A percentile compares a stretch with the other conserved stretches of the same genome.
phyloP scores from a whole-genome alignment of 169 alveolate species.

The Plasmodium inui region DNA sequence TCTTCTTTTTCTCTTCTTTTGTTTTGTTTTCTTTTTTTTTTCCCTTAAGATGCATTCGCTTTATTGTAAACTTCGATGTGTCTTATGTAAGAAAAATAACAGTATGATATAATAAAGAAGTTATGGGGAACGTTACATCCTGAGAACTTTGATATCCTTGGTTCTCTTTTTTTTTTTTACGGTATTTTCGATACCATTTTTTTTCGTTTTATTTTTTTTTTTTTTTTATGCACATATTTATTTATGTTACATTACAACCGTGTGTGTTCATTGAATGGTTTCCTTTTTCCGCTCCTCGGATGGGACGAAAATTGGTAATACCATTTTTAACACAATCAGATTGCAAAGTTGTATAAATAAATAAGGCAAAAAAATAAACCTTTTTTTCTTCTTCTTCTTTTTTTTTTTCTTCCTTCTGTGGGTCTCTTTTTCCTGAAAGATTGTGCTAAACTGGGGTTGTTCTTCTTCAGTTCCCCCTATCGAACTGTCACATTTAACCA shows the following conservation, averaged over 20 bases:
- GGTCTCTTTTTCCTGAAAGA: background rate
- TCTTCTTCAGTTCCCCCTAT: background rate
- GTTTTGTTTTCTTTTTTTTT: background rate
- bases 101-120: background rate
- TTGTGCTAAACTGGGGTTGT: background rate
- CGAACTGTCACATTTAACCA: constrained; percentile 87
- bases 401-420: background rate
- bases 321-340: background rate
- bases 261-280: background rate
- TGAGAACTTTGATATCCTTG: background rate
- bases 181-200: background rate
- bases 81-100: background rate
- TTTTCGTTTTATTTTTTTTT: background rate
- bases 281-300: background rate
- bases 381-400: background rate
- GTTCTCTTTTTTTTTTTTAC: background rate
- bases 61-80: constrained; percentile 17
- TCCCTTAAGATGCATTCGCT: constrained; percentile 60
- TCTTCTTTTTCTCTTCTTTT: background rate
- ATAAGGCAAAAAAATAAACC: background rate
- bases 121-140: background rate
- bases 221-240: background rate
- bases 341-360: background rate
- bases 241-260: background rate
- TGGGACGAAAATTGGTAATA: background rate